Evolutionary conservation across 2,329 filamentous ascomycete genomes (phyloP).

Genomic region (Ceratocystiopsis sp.): DNA sequence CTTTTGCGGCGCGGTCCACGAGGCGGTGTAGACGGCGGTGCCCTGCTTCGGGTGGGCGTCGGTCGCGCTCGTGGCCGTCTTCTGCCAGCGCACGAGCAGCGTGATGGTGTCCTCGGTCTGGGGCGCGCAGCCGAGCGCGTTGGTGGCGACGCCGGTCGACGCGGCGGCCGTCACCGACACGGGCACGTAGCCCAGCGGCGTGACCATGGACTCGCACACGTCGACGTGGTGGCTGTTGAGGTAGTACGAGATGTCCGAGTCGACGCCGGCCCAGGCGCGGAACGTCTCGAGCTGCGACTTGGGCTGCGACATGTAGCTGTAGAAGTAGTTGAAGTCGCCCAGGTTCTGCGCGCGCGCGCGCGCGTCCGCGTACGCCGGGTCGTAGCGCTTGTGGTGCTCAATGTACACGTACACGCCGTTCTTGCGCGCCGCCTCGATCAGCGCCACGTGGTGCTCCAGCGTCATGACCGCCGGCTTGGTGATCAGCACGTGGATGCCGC

Average conservation of each 20-base stretch:
- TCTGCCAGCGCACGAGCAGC: constrained; percentile 69
- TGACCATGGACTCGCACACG: constrained; percentile 82
- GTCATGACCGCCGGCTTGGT: constrained; percentile 88
- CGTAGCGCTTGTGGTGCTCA: constrained; percentile 93
- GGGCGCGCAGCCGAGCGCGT: constrained; percentile 55
- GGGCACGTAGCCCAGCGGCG: constrained; percentile 52
- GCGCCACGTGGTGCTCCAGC: constrained; percentile 59
- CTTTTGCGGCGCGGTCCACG: constrained; percentile 84
- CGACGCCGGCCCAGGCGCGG: constrained; percentile 82
- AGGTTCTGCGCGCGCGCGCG: constrained; percentile 57
- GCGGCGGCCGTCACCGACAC: constrained; percentile 63
- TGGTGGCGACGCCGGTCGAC: constrained; percentile 59
- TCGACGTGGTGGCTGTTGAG: constrained; percentile 91
- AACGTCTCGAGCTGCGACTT: constrained; percentile 88
- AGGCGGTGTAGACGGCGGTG: constrained; percentile 82
- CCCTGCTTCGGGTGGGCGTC: constrained; percentile 49
- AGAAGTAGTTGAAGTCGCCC: constrained; percentile 97
- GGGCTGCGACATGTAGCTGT: constrained; percentile 88
- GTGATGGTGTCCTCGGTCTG: constrained; percentile 89
- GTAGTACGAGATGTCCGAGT: constrained; percentile 91
- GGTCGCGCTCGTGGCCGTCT: constrained; percentile 31
- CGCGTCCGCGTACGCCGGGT: constrained; percentile 83
- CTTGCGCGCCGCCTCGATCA: constrained; percentile 55
- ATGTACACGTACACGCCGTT: constrained; percentile 78
- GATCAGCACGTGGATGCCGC: constrained; percentile 75